phyloP scores from a whole-genome alignment of 2,329 filamentous ascomycete genomes.

The Colletotrichum trifolii region DNA sequence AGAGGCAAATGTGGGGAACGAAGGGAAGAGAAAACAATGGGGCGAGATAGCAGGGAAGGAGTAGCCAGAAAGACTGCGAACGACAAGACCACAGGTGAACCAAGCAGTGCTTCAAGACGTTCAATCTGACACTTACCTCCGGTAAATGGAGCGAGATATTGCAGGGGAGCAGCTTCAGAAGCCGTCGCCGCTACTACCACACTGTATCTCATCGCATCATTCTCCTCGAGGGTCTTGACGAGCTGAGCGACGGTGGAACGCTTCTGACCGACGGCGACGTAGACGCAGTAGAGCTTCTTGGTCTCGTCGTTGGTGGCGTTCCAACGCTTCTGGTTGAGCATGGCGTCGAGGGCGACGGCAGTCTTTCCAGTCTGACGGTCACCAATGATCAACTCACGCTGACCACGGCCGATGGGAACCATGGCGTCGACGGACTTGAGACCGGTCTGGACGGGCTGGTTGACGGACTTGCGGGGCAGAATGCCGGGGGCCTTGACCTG shows the following conservation, averaged over 20 bases:
- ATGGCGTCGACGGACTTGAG: constrained; percentile 99
- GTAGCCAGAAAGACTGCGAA: neutral
- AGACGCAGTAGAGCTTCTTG: constrained; percentile 99
- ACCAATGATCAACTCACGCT: constrained; percentile 99
- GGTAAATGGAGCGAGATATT: constrained; percentile 95
- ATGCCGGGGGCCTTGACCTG: constrained; percentile 99
- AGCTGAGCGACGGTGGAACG: constrained; percentile 99
- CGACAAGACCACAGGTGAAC: neutral
- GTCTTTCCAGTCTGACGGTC: constrained; percentile 99
- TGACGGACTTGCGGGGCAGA: constrained; percentile 95
- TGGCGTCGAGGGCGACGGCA: constrained; percentile 96
- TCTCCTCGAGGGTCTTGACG: constrained; percentile 99
- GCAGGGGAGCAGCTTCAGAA: constrained; percentile 94
- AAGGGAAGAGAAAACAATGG: constrained; percentile 2
- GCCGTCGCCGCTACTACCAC: constrained; percentile 95
- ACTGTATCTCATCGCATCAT: constrained; percentile 99
- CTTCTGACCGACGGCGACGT: constrained; percentile 99
- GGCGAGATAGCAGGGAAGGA: constrained; percentile 3
- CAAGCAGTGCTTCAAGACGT: no score
- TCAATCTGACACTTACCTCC: constrained; percentile 55
- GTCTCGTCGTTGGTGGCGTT: constrained; percentile 87
- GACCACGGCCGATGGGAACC: constrained; percentile 99
- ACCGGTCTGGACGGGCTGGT: constrained; percentile 98
- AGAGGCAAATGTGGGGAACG: neutral
- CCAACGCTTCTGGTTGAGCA: constrained; percentile 99